phyloP scores from a whole-genome alignment of 2,329 filamentous ascomycete species.

The Arthrobotrys iridis region DNA sequence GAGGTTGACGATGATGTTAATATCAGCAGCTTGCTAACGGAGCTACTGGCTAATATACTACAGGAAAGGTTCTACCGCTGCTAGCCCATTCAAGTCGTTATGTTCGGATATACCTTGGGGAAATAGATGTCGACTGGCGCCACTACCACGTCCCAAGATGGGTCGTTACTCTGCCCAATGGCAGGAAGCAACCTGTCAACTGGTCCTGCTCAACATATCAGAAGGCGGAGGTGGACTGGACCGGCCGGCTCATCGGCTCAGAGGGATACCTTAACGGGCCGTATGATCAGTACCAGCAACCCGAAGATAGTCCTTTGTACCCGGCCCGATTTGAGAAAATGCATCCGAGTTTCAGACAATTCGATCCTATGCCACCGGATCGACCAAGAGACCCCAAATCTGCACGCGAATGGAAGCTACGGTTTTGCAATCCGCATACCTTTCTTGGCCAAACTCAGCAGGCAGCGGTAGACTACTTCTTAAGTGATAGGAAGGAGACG shows the following conservation, averaged over 20 bases:
- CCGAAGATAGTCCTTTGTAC: slow-evolving; percentile 2
- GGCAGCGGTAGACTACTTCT: slow-evolving; percentile 48
- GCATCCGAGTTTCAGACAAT: slow-evolving; percentile 42
- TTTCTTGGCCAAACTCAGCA: slow-evolving; percentile 49
- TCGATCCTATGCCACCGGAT: slow-evolving; percentile 47
- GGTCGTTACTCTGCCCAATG: slow-evolving; percentile 45
- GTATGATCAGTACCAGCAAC: slow-evolving; percentile 50
- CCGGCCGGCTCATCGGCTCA: slow-evolving; percentile 34
- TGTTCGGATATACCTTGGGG: slow-evolving; percentile 44
- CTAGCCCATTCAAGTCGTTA: slow-evolving; percentile 44
- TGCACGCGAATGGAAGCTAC: slow-evolving; percentile 44
- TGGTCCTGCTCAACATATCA: slow-evolving; percentile 32
- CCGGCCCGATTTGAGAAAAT: slow-evolving; percentile 28
- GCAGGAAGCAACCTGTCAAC: slow-evolving; percentile 46
- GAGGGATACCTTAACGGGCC: slow-evolving; percentile 44
- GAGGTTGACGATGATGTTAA: background rate
- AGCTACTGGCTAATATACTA: background rate
- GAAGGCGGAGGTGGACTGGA: slow-evolving; percentile 45
- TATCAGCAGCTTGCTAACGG: background rate
- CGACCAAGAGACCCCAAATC: slow-evolving; percentile 23
- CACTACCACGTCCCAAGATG: slow-evolving; percentile 48
- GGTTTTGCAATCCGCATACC: slow-evolving; percentile 48
- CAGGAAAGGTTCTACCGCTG: slow-evolving; percentile 43
- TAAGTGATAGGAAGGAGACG: slow-evolving; percentile 3
- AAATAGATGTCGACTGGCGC: slow-evolving; percentile 51